Evolutionary conservation across 331 rosid species (phyloP), one percentile per base, ranked within the genome.

Genomic region (Cydonia oblonga): DNA sequence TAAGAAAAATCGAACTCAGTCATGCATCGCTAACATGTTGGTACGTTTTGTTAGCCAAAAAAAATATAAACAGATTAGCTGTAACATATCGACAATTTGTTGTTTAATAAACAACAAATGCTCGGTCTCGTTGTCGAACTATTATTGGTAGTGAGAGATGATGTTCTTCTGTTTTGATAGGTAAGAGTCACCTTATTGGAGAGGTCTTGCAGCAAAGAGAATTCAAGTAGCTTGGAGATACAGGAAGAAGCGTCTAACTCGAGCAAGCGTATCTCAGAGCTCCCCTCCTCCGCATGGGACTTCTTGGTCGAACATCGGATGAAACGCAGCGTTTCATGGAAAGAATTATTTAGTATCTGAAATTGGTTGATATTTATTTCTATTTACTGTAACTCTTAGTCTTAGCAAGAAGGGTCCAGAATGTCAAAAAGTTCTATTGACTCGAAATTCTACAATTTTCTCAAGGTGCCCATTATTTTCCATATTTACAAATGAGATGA

Each of bases 171-270:
- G 10, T 42, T 26, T 16, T 38, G 6, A 29, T 71, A 91, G 92
- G 88, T 87, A 88, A 63, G 90, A 84, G 54, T 90, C 96, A 26
- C 87, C 88, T 5, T 87, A 87, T 75, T 92, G 97, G 95, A 88
- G 88, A 79, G 42, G 82, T 40, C 78, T 81, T 40, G 96, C 92
- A 16, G 90, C 97, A 72, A 66, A 42, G 16, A 81, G 86, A 61
- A 89, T 91, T 75, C 96, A 89, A 74, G 97, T 89, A 57, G 89
- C 97, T 29, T 91, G 92, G 96, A 84, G 91, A 75, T 89, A 89
- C 81, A 58, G 91, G 67, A 84, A 53, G 83, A 91, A 83, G 65
- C 59, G 91, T 68, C 87, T 84, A 11, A 68, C 30, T 63, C 96
- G 92, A 22, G 88, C 75, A 9, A 64, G 77, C 66, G 56, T 79